A percentile compares a stretch with the other conserved stretches of the same genome.
Evolutionary conservation across 805 yeast species (phyloP).

Genomic region (Priceomyces carsonii): DNA sequence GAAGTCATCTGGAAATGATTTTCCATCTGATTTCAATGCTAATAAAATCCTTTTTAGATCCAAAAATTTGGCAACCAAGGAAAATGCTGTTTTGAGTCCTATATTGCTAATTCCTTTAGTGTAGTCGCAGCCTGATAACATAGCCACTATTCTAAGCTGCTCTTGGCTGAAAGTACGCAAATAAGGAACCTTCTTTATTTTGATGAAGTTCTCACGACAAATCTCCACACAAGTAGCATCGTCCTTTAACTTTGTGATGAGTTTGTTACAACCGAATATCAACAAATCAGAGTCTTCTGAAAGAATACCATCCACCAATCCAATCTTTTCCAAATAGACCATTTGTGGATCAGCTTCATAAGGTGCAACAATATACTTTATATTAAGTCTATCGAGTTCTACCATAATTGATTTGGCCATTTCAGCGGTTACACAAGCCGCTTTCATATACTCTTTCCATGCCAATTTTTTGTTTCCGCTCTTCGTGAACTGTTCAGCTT

Average conservation of each 20-base stretch:
- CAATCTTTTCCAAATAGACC: constrained; percentile 79
- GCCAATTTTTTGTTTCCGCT: constrained; percentile 64
- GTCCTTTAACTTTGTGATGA: constrained; percentile 82
- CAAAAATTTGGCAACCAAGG: constrained; percentile 50
- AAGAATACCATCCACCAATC: constrained; percentile 78
- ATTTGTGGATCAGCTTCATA: constrained; percentile 98
- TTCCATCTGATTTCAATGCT: constrained; percentile 62
- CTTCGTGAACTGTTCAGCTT: constrained; percentile 52
- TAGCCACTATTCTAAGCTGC: constrained; percentile 75
- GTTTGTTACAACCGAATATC: constrained; percentile 76
- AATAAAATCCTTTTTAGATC: constrained; percentile 57
- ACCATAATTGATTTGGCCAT: constrained; percentile 89
- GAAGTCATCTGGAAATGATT: constrained; percentile 58
- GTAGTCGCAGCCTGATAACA: constrained; percentile 95
- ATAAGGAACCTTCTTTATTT: constrained; percentile 48
- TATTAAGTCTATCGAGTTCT: constrained; percentile 54
- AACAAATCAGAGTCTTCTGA: constrained; percentile 94
- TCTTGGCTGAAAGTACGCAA: constrained; percentile 51
- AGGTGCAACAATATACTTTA: constrained; percentile 89
- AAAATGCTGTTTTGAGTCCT: constrained; percentile 78
- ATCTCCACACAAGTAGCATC: constrained; percentile 74
- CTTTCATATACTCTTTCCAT: constrained; percentile 66
- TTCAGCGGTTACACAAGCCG: constrained; percentile 83
- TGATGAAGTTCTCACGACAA: constrained; percentile 51
- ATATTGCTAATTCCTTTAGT: constrained; percentile 81